These are phyloP conservation scores for Fraxinus ornus DNA, from an alignment of 305 asterid species.

Conservation along the genomic window DNA sequence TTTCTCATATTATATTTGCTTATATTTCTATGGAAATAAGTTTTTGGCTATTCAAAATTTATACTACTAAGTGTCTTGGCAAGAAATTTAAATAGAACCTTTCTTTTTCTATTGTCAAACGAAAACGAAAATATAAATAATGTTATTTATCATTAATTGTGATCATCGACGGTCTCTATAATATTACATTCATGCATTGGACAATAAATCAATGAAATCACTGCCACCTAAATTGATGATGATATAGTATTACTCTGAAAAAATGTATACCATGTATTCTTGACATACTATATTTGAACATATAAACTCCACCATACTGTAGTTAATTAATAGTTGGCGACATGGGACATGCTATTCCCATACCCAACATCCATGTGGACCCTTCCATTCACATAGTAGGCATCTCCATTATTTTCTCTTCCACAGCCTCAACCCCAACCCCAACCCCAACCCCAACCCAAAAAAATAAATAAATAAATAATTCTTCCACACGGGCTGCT, in stretches of 20 bases:
- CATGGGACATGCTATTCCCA: conserved; percentile 32
- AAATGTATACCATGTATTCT: background rate
- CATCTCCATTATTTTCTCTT: conserved; percentile 8
- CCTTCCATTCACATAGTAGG: conserved; percentile 43
- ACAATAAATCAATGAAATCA: too few relatives aligned
- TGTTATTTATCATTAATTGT: too few relatives aligned
- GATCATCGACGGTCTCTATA: too few relatives aligned
- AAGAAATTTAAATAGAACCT: too few relatives aligned
- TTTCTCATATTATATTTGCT: too few relatives aligned
- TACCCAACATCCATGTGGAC: conserved; percentile 47
- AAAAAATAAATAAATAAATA: background rate
- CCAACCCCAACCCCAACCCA: background rate
- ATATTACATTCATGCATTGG: too few relatives aligned
- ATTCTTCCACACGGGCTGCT: conserved; percentile 64
- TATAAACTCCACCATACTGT: background rate
- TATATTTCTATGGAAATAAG: too few relatives aligned
- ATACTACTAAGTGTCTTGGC: background rate
- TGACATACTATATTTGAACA: background rate
- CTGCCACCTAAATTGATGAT: too few relatives aligned
- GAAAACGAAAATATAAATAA: too few relatives aligned
- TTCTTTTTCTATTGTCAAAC: too few relatives aligned
- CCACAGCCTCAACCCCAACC: too few relatives aligned
- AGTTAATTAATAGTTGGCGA: background rate
- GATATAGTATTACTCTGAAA: too few relatives aligned
- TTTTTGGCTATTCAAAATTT: background rate